phyloP scores from a whole-genome alignment of 306 rosid genomes.

The Casuarina glauca region DNA sequence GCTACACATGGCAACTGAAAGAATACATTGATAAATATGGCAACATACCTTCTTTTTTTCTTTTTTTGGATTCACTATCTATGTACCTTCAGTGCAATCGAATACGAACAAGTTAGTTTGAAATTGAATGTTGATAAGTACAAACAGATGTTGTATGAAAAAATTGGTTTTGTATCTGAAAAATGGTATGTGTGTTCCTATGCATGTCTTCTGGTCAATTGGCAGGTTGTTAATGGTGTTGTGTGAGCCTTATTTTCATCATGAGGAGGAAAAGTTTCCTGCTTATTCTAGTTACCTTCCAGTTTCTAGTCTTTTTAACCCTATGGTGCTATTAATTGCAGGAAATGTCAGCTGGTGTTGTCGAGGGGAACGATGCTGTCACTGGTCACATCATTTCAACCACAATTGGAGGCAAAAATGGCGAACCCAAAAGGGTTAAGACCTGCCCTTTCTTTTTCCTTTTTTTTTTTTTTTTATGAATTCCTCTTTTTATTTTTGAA shows the following conservation, averaged over 20 bases:
- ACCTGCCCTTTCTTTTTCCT: slow-evolving; percentile 14
- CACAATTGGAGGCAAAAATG: slow-evolving; percentile 95
- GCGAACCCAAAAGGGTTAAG: slow-evolving; percentile 85
- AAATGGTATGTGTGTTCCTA: neutral
- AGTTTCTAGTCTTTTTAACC: neutral
- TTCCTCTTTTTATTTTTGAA: too few species aligned
- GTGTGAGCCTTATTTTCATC: slow-evolving; percentile 13
- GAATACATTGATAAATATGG: neutral
- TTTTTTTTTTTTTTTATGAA: neutral
- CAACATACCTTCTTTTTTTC: neutral
- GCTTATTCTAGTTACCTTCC: slow-evolving; percentile 2
- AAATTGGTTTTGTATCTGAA: neutral
- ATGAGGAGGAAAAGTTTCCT: slow-evolving; percentile 15
- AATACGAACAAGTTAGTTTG: neutral
- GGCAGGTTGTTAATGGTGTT: slow-evolving; percentile 8
- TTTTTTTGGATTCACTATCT: neutral
- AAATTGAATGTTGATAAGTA: neutral
- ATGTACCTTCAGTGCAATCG: neutral
- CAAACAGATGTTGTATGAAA: neutral
- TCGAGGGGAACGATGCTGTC: slow-evolving; percentile 75
- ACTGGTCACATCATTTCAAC: slow-evolving; percentile 94
- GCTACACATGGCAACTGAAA: neutral
- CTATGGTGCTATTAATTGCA: slow-evolving; percentile 40
- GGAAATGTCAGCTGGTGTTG: slow-evolving; percentile 77
- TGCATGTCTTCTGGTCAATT: neutral